Conservation (phyloP, 2,329 filamentous ascomycete species). For the Microsporum canis region DNA sequence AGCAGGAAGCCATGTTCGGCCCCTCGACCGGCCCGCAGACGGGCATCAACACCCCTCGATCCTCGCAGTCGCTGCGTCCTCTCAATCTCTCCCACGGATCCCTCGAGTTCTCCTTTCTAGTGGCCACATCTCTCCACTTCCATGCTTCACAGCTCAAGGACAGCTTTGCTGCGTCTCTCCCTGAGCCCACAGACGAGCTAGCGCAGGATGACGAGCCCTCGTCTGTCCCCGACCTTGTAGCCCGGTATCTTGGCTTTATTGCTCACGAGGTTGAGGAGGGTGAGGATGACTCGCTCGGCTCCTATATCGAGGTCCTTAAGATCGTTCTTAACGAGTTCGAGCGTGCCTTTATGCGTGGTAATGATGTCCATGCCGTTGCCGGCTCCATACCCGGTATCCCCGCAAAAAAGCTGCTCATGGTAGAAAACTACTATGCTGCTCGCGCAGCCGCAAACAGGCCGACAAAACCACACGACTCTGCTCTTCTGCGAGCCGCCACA, state of each 20-base stretch:
- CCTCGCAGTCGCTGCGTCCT: conserved; percentile 81
- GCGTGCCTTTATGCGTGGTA: conserved; percentile 83
- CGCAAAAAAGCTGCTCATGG: conserved; percentile 80
- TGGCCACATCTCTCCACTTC: conserved; percentile 91
- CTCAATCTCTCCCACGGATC: conserved; percentile 85
- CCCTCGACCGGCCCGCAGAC: conserved; percentile 66
- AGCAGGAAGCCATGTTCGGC: conserved; percentile 59
- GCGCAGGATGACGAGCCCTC: conserved; percentile 99
- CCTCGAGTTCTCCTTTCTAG: conserved; percentile 90
- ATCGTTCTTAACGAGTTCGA: conserved; percentile 92
- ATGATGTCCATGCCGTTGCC: conserved; percentile 87
- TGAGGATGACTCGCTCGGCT: conserved; percentile 78
- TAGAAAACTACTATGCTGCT: conserved; percentile 83
- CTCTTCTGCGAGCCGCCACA: conserved; percentile 74
- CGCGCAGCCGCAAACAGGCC: conserved; percentile 71
- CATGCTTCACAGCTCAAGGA: conserved; percentile 92
- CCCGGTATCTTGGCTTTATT: conserved; percentile 83
- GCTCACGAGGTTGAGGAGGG: conserved; percentile 82
- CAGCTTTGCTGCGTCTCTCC: conserved; percentile 72
- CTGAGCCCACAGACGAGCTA: conserved; percentile 87
- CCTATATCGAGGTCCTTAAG: conserved; percentile 86
- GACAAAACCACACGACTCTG: conserved; percentile 87
- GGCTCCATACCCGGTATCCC: conserved; percentile 80
- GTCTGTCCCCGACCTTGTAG: conserved; percentile 82
- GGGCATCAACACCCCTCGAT: conserved; percentile 92